Evolutionary conservation across 2,329 filamentous ascomycete genomes (phyloP).

Genomic region (Aquanectria penicillioides): DNA sequence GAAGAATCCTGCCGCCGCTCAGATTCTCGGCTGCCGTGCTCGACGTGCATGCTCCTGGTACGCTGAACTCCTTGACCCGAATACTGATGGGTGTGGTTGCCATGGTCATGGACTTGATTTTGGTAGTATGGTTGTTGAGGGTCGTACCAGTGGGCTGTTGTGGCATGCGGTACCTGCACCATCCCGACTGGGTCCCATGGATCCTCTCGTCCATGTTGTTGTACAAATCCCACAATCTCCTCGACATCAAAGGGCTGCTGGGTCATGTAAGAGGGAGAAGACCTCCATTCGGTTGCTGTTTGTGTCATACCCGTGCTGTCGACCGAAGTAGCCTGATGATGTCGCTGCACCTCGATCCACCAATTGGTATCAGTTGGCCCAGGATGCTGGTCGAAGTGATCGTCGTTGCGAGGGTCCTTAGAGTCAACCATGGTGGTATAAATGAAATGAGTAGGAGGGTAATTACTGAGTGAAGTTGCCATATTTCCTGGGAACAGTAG

Average conservation of each 20-base stretch:
- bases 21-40: constrained; percentile 5
- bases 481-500: background rate
- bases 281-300: background rate
- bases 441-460: background rate
- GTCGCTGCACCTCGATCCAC: constrained; percentile 18
- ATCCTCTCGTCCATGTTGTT: constrained; percentile 7
- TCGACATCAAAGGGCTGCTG: background rate
- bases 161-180: background rate
- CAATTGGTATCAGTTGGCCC: background rate
- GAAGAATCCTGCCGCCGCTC: background rate
- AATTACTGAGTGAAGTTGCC: background rate
- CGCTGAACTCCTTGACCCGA: background rate
- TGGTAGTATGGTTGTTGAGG: background rate
- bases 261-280: background rate
- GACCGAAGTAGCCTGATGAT: background rate
- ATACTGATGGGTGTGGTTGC: background rate
- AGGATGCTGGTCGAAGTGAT: background rate
- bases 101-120: background rate
- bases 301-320: background rate
- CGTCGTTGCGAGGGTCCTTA: too few species aligned
- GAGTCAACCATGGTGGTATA: constrained; percentile 7
- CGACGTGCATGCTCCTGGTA: background rate
- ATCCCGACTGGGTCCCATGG: constrained; percentile 17
- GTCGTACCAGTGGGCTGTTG: background rate
- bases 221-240: constrained; percentile 8